Percentiles rank a stretch among this genome's conserved stretches.
These are phyloP conservation scores for Halteria grandinella DNA, from an alignment of 73 alveolate species.

Conservation along the genomic window DNA sequence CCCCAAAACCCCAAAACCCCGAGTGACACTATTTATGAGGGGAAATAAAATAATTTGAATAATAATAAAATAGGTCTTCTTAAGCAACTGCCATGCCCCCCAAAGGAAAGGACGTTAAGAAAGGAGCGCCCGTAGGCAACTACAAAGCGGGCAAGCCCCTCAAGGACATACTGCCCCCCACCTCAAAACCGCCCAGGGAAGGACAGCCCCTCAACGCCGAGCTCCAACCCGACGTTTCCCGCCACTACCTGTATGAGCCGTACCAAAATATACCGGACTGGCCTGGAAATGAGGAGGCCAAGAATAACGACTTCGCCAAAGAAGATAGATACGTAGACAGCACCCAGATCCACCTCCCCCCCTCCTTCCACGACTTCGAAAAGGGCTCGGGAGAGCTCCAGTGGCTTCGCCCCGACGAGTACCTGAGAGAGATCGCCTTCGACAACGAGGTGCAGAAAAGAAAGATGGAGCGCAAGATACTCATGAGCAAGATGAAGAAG, in stretches of 20 bases:
- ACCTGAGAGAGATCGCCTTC: conserved; percentile 60
- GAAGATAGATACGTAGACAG: conserved; percentile 57
- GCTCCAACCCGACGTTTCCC: conserved; percentile 62
- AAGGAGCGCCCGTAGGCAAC: conserved; percentile 59
- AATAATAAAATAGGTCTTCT: too few species aligned
- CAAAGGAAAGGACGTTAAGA: conserved; percentile 44
- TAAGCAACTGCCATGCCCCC: too few species aligned
- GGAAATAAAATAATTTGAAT: too few species aligned
- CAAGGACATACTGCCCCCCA: conserved; percentile 80
- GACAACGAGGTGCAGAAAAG: conserved; percentile 55
- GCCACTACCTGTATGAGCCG: conserved; percentile 66
- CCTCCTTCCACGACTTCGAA: conserved; percentile 68
- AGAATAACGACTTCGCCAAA: conserved; percentile 53
- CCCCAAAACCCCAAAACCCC: too few species aligned
- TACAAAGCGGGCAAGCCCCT: conserved; percentile 59
- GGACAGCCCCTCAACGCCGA: conserved; percentile 62
- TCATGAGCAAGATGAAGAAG: conserved; percentile 37
- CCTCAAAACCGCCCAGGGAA: conserved; percentile 79
- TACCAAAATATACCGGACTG: conserved; percentile 76
- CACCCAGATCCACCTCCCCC: conserved; percentile 63
- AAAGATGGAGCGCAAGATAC: conserved; percentile 47
- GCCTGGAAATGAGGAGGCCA: conserved; percentile 88
- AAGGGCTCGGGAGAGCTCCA: conserved; percentile 15
- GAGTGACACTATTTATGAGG: too few species aligned
- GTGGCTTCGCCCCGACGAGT: conserved; percentile 69